Percentiles rank a stretch among this genome's conserved stretches.
Conservation (phyloP, 2,329 filamentous ascomycete genomes). For the Trichoderma harzianum region DNA sequence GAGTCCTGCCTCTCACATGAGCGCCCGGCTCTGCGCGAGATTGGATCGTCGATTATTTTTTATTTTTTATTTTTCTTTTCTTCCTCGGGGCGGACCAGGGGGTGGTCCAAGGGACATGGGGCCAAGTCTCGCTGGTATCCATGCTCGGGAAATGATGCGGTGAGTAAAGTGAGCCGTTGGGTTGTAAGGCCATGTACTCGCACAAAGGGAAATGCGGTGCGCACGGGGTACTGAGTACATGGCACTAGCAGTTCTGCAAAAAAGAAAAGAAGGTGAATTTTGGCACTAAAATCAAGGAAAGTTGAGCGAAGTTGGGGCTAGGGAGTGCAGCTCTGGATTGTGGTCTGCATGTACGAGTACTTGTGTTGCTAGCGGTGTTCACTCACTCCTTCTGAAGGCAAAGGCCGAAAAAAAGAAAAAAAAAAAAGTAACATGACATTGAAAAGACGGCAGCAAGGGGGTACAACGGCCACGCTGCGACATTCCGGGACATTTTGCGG, state of each 20-base stretch:
- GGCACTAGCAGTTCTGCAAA: background rate
- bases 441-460: background rate
- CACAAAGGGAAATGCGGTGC: background rate
- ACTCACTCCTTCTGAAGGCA: background rate
- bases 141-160: constrained; percentile 17
- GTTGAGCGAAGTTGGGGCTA: background rate
- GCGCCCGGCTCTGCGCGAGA: constrained; percentile 14
- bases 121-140: background rate
- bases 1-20: constrained; percentile 14
- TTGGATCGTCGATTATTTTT: constrained; percentile 11
- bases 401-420: background rate
- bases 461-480: background rate
- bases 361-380: background rate
- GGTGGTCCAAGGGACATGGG: background rate
- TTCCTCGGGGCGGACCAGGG: background rate
- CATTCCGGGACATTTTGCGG: background rate
- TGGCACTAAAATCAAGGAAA: background rate
- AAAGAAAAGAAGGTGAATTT: background rate
- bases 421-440: background rate
- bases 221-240: background rate
- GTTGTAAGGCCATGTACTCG: background rate
- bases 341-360: background rate
- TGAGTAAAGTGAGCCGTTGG: background rate
- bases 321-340: background rate
- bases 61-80: background rate